Percentiles rank a stretch among this genome's conserved stretches.
Evolutionary conservation across 1,284 basidiomycete genomes (phyloP).

Genomic region (Trichosporon sp.): DNA sequence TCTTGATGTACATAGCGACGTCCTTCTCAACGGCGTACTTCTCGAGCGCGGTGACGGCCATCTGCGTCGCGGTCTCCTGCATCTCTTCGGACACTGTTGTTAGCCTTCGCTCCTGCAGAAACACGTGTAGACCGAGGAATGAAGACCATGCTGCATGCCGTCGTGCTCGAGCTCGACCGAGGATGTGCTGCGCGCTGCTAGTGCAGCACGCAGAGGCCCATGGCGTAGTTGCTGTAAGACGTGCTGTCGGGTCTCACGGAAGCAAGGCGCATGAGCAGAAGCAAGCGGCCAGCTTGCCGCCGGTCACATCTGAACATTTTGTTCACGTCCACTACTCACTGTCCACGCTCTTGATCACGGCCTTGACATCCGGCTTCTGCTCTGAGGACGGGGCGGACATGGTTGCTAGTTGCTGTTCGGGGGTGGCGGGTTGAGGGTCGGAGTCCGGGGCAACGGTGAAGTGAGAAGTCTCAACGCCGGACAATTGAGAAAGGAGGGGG

Average conservation of each 20-base stretch:
- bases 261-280: too few species aligned
- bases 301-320: not conserved
- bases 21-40: conserved; percentile 96
- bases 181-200: too few species aligned
- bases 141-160: too few species aligned
- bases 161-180: too few species aligned
- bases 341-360: conserved; percentile 95
- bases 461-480: too few species aligned
- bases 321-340: conserved; percentile 55
- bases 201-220: too few species aligned
- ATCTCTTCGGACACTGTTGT: conserved; percentile 78
- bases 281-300: too few species aligned
- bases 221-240: too few species aligned
- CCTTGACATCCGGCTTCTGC: conserved; percentile 59
- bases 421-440: not conserved
- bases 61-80: conserved; percentile 89
- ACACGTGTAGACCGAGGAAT: too few species aligned
- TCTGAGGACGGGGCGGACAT: conserved; percentile 24
- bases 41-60: conserved; percentile 79
- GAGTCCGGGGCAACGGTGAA: too few species aligned
- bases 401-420: not conserved
- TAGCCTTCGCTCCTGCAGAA: not conserved
- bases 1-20: conserved; percentile 96
- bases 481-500: too few species aligned
- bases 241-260: too few species aligned